A percentile compares a stretch with the other conserved stretches of the same genome.
Conservation (phyloP, 139 green algal species). For the Chlamydomonas applanata region DNA sequence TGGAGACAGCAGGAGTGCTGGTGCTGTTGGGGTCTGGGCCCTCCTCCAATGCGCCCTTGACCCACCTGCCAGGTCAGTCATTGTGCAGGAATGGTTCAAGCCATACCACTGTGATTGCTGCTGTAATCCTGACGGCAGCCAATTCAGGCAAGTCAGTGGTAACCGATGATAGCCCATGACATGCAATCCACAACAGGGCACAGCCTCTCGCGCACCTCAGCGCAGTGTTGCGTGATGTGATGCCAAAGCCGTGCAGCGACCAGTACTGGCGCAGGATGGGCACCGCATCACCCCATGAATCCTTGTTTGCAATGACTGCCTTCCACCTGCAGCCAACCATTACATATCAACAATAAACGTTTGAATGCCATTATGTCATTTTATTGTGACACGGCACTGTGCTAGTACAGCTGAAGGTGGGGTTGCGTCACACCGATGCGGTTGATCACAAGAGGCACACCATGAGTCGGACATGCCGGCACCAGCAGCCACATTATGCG, state of each 20-base stretch:
- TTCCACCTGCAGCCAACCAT: constrained; percentile 31
- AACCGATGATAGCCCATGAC: too few species aligned
- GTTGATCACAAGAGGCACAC: too few species aligned
- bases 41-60: constrained; percentile 55
- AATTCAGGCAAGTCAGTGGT: too few species aligned
- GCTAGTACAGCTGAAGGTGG: too few species aligned
- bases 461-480: too few species aligned
- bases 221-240: constrained; percentile 47
- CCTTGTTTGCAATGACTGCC: constrained; percentile 35
- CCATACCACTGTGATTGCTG: too few species aligned
- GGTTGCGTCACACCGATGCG: too few species aligned
- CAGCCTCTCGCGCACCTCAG: constrained; percentile 31
- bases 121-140: too few species aligned
- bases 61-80: constrained; percentile 37
- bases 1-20: neutral
- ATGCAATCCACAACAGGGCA: too few species aligned
- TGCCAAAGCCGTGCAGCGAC: constrained; percentile 52
- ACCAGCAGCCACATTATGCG: neutral
- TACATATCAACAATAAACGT: neutral
- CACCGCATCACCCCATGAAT: constrained; percentile 36
- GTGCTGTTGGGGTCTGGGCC: constrained; percentile 12
- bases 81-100: too few species aligned
- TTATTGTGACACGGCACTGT: too few species aligned
- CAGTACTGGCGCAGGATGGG: constrained; percentile 47
- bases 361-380: too few species aligned